Conservation (phyloP, 441 rosid species). For the Rhodomyrtus psidioides region DNA sequence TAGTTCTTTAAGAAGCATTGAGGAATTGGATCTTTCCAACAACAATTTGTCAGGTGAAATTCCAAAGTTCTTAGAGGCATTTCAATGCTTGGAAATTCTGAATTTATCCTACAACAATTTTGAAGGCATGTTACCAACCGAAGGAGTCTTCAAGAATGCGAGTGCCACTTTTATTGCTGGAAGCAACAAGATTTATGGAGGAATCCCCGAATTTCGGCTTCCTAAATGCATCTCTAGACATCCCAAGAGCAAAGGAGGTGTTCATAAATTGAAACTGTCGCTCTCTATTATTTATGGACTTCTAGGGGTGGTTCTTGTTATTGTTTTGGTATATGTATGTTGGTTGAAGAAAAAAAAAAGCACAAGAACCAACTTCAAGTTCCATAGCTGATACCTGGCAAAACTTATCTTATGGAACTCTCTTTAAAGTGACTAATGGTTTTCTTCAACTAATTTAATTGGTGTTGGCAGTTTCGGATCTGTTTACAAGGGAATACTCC, state of each 20-base stretch:
- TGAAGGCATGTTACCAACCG: not conserved
- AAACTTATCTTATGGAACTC: not conserved
- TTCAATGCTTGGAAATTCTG: fast-evolving
- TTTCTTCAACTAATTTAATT: not conserved
- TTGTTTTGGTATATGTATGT: not conserved
- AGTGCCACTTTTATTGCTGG: not conserved
- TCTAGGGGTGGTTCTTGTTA: not conserved
- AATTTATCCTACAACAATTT: not conserved
- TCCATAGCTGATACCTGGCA: fast-evolving
- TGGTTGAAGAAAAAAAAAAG: not conserved
- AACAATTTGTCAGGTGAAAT: not conserved
- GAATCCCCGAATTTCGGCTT: not conserved
- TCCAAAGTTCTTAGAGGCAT: not conserved
- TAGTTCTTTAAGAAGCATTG: not conserved
- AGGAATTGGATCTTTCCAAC: not conserved
- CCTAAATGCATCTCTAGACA: not conserved
- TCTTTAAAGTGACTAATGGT: not conserved
- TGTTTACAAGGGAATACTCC: not conserved
- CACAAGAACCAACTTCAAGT: not conserved
- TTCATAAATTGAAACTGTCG: not conserved
- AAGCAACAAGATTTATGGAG: not conserved
- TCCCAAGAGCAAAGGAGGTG: not conserved
- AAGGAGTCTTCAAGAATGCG: not conserved
- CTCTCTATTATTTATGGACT: not conserved
- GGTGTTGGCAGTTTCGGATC: not conserved